A percentile compares a stretch with the other conserved stretches of the same genome.
These are phyloP conservation scores for Ogataea thermomethanolica DNA, from an alignment of 805 yeast species.

Conservation along the genomic window DNA sequence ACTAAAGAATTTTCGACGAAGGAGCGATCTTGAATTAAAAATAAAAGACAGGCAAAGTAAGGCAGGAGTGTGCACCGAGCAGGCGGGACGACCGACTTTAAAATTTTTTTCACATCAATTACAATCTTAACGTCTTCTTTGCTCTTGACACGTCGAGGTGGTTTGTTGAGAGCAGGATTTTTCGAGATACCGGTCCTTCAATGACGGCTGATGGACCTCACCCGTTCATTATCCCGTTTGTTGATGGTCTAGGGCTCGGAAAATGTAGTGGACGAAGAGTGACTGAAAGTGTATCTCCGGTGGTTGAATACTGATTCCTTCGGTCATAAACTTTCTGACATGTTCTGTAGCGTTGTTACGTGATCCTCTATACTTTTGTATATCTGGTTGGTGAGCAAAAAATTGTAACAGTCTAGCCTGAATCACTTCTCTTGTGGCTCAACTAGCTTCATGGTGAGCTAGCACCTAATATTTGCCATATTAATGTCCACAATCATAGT, in stretches of 20 bases:
- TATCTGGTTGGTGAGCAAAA: no score
- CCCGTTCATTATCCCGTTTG: conserved; percentile 3
- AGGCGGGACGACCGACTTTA: conserved; percentile 8
- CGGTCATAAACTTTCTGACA: conserved; percentile 51
- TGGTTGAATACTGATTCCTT: conserved; percentile 46
- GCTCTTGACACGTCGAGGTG: conserved; percentile 1
- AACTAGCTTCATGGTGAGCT: no score
- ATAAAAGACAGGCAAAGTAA: conserved; percentile 5
- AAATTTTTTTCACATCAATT: conserved; percentile 1
- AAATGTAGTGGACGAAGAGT: conserved; percentile 5
- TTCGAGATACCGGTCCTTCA: neutral
- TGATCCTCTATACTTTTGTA: no score
- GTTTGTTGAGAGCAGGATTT: neutral
- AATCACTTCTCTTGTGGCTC: no score
- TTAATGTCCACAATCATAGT: no score
- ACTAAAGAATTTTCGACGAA: conserved; percentile 8
- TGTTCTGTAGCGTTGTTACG: conserved; percentile 1
- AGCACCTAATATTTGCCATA: no score
- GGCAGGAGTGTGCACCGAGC: conserved; percentile 7
- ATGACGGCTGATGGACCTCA: conserved; percentile 3
- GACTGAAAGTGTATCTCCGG: conserved; percentile 51
- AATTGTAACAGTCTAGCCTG: no score
- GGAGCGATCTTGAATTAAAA: conserved; percentile 7
- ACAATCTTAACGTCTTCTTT: conserved; percentile 3
- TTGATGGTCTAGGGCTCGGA: neutral